Evolutionary conservation across 1,284 basidiomycete genomes (phyloP).

Genomic region (Apiotrichum veenhuisii): DNA sequence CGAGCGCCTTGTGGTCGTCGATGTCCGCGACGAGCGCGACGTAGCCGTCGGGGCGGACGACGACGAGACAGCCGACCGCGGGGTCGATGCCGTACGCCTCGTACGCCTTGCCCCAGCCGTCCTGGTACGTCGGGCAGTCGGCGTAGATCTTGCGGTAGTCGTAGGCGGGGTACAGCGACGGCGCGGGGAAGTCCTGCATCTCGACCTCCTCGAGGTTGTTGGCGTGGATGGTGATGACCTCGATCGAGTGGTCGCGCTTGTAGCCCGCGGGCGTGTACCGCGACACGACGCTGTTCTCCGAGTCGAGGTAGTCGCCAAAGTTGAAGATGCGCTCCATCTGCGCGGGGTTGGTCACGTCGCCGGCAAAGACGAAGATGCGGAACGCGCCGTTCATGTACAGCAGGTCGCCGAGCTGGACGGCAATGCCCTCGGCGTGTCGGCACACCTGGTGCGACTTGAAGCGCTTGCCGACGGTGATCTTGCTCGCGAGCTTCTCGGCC

Average conservation of each 20-base stretch:
- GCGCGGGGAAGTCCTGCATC: slow-evolving; percentile 13
- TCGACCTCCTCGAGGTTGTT: slow-evolving; percentile 17
- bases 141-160: slow-evolving; percentile 28
- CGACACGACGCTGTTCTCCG: slow-evolving; percentile 35
- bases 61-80: slow-evolving; percentile 37
- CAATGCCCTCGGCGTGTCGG: slow-evolving; percentile 61
- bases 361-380: slow-evolving; percentile 66
- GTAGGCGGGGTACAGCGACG: slow-evolving; percentile 14
- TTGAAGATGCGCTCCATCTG: slow-evolving; percentile 52
- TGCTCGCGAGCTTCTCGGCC: slow-evolving; percentile 6
- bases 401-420: slow-evolving; percentile 65
- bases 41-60: slow-evolving; percentile 44
- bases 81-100: slow-evolving; percentile 41
- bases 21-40: slow-evolving; percentile 20
- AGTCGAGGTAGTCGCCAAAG: slow-evolving; percentile 53
- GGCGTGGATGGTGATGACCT: slow-evolving; percentile 19
- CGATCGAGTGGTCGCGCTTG: slow-evolving; percentile 18
- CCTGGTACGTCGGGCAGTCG: slow-evolving; percentile 37
- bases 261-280: slow-evolving; percentile 38
- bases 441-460: slow-evolving; percentile 48
- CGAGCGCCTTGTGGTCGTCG: slow-evolving; percentile 11
- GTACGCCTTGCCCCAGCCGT: slow-evolving; percentile 43
- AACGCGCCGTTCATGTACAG: slow-evolving; percentile 66
- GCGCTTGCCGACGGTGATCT: slow-evolving; percentile 58
- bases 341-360: slow-evolving; percentile 52